Evolutionary conservation across 495 filamentous ascomycete genomes (phyloP), one percentile per base, ranked within the genome.

Genomic region (Aspergillus olivimuriae): DNA sequence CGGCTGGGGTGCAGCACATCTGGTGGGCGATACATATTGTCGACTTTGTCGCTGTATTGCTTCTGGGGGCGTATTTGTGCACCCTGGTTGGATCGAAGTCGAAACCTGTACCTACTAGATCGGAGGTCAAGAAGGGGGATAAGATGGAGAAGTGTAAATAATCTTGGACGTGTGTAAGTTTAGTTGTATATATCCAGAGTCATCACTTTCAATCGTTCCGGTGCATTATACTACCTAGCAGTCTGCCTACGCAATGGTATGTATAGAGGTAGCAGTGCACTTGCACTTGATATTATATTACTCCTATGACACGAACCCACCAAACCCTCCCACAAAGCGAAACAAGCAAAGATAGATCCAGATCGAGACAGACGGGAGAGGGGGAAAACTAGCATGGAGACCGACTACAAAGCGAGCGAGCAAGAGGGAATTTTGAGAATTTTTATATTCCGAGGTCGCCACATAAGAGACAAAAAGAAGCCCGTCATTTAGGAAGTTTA

Each of bases 1-100:
- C 74, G 10, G 63, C 91, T 36, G 92, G 90, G 4, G 78, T 79
- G 22, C 92, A 95, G 72, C 89, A 95, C 63, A 70, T 90, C 22
- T 98, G 92, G 92, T 98, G 92, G 92, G 72, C 76, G 3, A 81
- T 94, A 2, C 89, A 97, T 62, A 63, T 85, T 9, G 43, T 87
- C 34, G 78, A 87, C 53, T 31, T 89, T 6, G 63, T 84, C 20
- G 77, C 79, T 1, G 14, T 62, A 21, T 22, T 61, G 14, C 49
- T 58, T 12, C 37, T 47, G 1, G 11, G 49, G 8, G 19, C 60
- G 8, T 52, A 50, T 32, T 34, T n/a, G n/a, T n/a, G n/a, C n/a
- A n/a, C n/a, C n/a, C n/a, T n/a, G n/a, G n/a, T n/a, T n/a, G n/a
- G n/a, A n/a, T n/a, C n/a, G n/a, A n/a, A n/a, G n/a, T n/a, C n/a